These are phyloP conservation scores for Neofusicoccum kwambonambiense DNA, from an alignment of 2,329 filamentous ascomycete species.

Conservation along the genomic window DNA sequence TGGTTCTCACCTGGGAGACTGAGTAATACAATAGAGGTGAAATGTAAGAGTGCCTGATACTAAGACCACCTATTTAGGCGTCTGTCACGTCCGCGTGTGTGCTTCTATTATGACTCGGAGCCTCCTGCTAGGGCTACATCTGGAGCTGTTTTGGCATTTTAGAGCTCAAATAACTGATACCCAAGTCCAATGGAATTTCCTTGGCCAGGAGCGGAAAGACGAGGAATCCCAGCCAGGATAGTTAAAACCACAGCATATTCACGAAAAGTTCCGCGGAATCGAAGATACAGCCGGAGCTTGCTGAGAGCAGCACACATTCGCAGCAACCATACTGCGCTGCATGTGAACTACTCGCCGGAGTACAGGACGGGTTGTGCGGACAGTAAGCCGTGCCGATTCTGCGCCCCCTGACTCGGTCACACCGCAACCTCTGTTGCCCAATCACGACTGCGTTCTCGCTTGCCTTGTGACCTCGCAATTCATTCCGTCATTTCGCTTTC, in stretches of 20 bases:
- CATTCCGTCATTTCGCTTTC: not conserved
- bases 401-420: not conserved
- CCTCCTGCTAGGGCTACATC: not conserved
- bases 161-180: not conserved
- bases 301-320: not conserved
- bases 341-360: not conserved
- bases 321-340: not conserved
- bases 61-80: not conserved
- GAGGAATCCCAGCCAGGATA: not conserved
- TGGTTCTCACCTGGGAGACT: not conserved
- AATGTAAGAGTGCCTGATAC: not conserved
- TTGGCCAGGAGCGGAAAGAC: not conserved
- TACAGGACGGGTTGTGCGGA: not conserved
- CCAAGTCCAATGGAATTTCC: not conserved
- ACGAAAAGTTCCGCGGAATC: not conserved
- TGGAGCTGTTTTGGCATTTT: not conserved
- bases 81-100: not conserved
- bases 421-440: not conserved
- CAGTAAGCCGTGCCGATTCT: not conserved
- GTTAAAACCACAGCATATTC: not conserved
- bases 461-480: not conserved
- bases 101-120: not conserved
- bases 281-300: not conserved
- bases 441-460: not conserved
- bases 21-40: not conserved